phyloP scores from a whole-genome alignment of 495 filamentous ascomycete genomes.

The Penicillium parvum region DNA sequence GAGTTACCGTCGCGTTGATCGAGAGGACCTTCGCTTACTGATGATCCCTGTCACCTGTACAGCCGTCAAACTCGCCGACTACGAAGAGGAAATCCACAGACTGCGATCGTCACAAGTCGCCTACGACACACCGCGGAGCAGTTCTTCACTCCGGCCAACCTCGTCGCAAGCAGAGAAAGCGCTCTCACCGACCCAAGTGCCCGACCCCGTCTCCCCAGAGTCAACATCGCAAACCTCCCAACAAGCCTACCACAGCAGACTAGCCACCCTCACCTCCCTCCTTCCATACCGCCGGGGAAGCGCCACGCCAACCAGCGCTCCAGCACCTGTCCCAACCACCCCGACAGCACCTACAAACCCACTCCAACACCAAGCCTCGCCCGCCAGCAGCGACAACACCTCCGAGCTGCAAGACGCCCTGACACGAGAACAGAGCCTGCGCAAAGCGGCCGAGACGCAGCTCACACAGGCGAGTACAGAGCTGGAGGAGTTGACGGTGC shows the following conservation, averaged over 20 bases:
- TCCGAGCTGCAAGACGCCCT: slow-evolving; percentile 67
- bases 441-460: slow-evolving; percentile 69
- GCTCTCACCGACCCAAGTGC: slow-evolving; percentile 14
- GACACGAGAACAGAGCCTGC: slow-evolving; percentile 63
- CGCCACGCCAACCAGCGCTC: slow-evolving; percentile 17
- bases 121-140: slow-evolving; percentile 25
- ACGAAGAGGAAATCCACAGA: slow-evolving; percentile 81
- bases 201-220: slow-evolving; percentile 27
- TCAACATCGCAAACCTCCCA: slow-evolving; percentile 36
- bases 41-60: slow-evolving; percentile 7
- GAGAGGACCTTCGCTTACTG: slow-evolving; percentile 1
- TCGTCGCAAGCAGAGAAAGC: slow-evolving; percentile 25
- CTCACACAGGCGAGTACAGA: slow-evolving; percentile 69
- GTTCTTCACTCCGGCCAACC: slow-evolving; percentile 30
- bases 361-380: slow-evolving; percentile 15
- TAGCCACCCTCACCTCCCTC: slow-evolving; percentile 61
- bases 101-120: slow-evolving; percentile 48
- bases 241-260: slow-evolving; percentile 32
- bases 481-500: slow-evolving; percentile 82
- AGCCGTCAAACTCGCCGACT: slow-evolving; percentile 83
- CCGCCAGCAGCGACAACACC: slow-evolving; percentile 31
- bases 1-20: too few relatives aligned
- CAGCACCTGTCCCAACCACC: slow-evolving; percentile 39
- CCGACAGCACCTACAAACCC: slow-evolving; percentile 18
- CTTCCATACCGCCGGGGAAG: slow-evolving; percentile 56